phyloP scores from a whole-genome alignment of 2,329 filamentous ascomycete genomes.

The Diaporthe citrichinensis region DNA sequence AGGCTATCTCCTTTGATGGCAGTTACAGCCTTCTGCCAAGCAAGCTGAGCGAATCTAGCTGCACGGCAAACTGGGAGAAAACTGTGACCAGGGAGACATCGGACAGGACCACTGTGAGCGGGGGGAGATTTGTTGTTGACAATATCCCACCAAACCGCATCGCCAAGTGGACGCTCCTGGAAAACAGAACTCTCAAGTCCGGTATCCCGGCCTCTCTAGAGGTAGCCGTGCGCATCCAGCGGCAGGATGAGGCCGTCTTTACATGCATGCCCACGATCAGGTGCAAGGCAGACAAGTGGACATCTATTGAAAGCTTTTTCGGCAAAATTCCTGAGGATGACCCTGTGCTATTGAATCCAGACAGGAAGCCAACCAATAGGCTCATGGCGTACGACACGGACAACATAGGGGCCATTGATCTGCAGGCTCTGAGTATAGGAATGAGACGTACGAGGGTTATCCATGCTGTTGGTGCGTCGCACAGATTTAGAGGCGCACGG shows the following conservation, averaged over 20 bases:
- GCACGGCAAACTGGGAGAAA: constrained; percentile 21
- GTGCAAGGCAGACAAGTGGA: constrained; percentile 46
- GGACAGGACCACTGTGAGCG: constrained; percentile 43
- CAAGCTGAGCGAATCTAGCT: constrained; percentile 20
- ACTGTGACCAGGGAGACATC: constrained; percentile 43
- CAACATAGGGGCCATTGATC: constrained; percentile 39
- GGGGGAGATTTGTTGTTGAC: constrained; percentile 43
- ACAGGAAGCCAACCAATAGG: constrained; percentile 34
- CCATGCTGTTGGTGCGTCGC: too few species aligned
- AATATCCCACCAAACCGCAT: constrained; percentile 43
- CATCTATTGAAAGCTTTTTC: constrained; percentile 44
- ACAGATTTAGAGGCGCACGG: too few species aligned
- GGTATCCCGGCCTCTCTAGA: constrained; percentile 45
- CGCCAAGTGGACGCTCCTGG: constrained; percentile 47
- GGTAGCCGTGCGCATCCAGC: constrained; percentile 46
- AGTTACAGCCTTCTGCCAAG: constrained; percentile 13
- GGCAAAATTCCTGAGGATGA: constrained; percentile 44
- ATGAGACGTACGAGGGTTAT: too few species aligned
- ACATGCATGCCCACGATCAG: constrained; percentile 48
- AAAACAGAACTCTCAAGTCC: constrained; percentile 45
- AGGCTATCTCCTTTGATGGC: constrained; percentile 20
- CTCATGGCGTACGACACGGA: constrained; percentile 40
- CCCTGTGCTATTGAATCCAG: constrained; percentile 43
- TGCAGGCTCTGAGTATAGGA: neutral
- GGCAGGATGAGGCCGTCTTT: constrained; percentile 48